Evolutionary conservation across 2,329 filamentous ascomycete genomes (phyloP).

Genomic region (Fusarium multiceps): DNA sequence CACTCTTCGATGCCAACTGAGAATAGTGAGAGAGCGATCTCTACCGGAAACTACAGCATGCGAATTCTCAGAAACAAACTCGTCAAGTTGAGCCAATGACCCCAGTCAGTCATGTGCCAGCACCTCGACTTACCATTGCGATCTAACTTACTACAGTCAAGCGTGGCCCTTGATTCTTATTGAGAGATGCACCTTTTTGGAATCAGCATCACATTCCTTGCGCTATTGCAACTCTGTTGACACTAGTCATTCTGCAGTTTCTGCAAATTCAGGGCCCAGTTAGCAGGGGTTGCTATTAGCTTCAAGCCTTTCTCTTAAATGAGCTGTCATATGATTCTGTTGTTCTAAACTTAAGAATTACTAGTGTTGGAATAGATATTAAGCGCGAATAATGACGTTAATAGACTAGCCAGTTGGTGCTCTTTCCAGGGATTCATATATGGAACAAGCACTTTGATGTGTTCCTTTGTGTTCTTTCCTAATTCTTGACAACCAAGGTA

Average conservation of each 20-base stretch:
- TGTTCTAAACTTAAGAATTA: neutral
- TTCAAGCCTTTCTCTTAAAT: neutral
- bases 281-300: neutral
- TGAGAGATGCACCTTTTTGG: neutral
- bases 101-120: neutral
- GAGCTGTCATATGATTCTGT: neutral
- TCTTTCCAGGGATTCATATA: neutral
- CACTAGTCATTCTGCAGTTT: neutral
- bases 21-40: neutral
- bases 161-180: neutral
- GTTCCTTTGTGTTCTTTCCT: neutral
- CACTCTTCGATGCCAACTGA: constrained; percentile 23
- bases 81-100: neutral
- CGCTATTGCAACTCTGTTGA: neutral
- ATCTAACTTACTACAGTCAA: neutral
- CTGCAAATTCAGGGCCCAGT: neutral
- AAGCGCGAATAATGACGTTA: neutral
- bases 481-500: neutral
- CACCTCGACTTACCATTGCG: neutral
- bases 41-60: neutral
- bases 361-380: neutral
- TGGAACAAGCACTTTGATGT: neutral
- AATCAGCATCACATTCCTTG: neutral
- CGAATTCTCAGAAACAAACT: too few relatives aligned
- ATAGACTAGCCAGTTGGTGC: neutral